Evolutionary conservation across 208 protist species (phyloP).

Genomic region (Leishmania lainsoni): DNA sequence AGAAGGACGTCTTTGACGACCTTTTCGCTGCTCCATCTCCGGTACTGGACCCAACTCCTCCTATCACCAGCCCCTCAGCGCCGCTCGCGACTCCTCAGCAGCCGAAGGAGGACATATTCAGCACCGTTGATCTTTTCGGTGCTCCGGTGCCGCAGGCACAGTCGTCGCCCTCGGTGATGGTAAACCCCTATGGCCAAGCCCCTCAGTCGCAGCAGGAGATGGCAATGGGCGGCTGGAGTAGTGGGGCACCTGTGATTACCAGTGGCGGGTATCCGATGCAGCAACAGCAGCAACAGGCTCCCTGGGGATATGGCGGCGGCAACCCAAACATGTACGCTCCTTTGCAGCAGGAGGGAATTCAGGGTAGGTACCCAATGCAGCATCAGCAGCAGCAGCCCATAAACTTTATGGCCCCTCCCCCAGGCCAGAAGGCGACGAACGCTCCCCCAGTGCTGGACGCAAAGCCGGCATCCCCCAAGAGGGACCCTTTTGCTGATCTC

Average conservation of each 20-base stretch:
- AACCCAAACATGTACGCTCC: not conserved
- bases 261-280: conserved; percentile 23
- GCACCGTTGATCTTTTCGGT: conserved; percentile 53
- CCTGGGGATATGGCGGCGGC: conserved; percentile 1
- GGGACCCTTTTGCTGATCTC: conserved; percentile 81
- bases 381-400: conserved; percentile 28
- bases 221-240: conserved; percentile 25
- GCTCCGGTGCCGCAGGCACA: conserved; percentile 32
- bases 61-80: not conserved
- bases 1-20: conserved; percentile 75
- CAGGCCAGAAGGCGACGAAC: conserved; percentile 35
- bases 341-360: not conserved
- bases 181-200: conserved; percentile 16
- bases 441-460: not conserved
- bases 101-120: conserved; percentile 50
- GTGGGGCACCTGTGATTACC: conserved; percentile 19
- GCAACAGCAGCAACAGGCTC: conserved; percentile 22
- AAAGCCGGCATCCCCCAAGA: conserved; percentile 15
- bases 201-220: conserved; percentile 7
- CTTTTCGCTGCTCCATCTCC: conserved; percentile 59
- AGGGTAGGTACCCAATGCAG: conserved; percentile 6
- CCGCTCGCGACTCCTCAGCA: conserved; percentile 15
- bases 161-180: conserved; percentile 25
- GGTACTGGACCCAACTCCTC: conserved; percentile 6
- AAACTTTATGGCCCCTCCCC: conserved; percentile 56